These are phyloP conservation scores for Paraphaeosphaeria sporulosa DNA, from an alignment of 2,329 filamentous ascomycete genomes.

Conservation along the genomic window DNA sequence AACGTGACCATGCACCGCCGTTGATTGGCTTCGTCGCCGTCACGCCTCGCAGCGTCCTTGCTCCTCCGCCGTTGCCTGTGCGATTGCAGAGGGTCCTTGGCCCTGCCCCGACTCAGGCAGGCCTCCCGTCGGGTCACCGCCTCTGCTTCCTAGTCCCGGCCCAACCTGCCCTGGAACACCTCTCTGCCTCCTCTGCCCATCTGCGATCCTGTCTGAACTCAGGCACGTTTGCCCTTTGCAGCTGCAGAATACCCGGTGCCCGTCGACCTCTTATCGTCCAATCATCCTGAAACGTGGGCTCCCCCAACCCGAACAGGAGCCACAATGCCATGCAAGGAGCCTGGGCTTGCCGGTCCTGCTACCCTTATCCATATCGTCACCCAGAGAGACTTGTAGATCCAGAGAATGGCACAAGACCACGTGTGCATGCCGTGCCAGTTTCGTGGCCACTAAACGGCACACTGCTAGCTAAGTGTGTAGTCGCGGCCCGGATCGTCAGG, in stretches of 20 bases:
- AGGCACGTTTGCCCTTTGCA: slow-evolving; percentile 16
- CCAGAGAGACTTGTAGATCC: background rate
- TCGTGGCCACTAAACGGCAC: too few species aligned
- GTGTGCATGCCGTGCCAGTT: background rate
- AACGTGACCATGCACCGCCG: slow-evolving; percentile 13
- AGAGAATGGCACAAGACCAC: background rate
- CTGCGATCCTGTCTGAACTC: slow-evolving; percentile 7
- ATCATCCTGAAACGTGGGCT: slow-evolving; percentile 48
- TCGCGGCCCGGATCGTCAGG: slow-evolving; percentile 5
- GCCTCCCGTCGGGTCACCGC: slow-evolving; percentile 1
- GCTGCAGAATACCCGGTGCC: slow-evolving; percentile 12
- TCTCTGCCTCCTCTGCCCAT: slow-evolving; percentile 2
- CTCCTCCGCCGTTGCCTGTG: background rate
- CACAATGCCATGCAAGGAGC: slow-evolving; percentile 18
- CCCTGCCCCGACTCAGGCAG: slow-evolving; percentile 13
- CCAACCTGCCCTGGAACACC: slow-evolving; percentile 6
- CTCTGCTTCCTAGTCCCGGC: background rate
- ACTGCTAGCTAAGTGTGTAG: background rate
- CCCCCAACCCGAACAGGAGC: slow-evolving; percentile 34
- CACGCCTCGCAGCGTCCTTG: background rate
- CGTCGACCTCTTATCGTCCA: slow-evolving; percentile 35
- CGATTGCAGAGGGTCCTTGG: too few species aligned
- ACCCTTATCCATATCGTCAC: slow-evolving; percentile 1
- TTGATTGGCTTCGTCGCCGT: slow-evolving; percentile 9
- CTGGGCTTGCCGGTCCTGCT: slow-evolving; percentile 1